Base-by-base conservation (phyloP, 2,329 filamentous ascomycete species). In the Aspergillus neotritici region DNA sequence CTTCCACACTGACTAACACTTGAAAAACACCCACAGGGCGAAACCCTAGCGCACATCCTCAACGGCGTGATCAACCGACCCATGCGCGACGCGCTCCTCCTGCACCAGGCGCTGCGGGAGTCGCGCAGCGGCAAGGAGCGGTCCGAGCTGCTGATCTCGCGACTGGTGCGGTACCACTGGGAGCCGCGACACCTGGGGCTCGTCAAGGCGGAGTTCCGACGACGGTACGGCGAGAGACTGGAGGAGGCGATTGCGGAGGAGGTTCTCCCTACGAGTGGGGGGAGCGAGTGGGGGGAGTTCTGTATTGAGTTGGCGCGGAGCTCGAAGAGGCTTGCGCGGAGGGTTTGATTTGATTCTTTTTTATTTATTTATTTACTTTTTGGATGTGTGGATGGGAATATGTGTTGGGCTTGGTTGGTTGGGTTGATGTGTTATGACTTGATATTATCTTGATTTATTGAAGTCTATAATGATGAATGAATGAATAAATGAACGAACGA, bases 11-110 rank as follows among this genome's bases (percentile, higher is more conserved):
- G 48, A 50, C 29, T 35, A 37, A 56, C 25, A 40, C 15, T 31
- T 8, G 21, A 25, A 12, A 12, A 32, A 47, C 14, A 13, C 29
- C 29, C 42, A 6, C 54, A 96, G 90, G 93, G 93, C 51, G 93
- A 98, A 71, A 82, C 94, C 14, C 81, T 97, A 31, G 87, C 89
- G 0, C 93, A 97, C 67, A 87, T 97, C 55, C 83, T 98, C 60
- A 96, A 97, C 69, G 93, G 93, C 58, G 83, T 94, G 44, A 94
- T 97, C 71, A 97, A 97, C 71, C 86, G 86, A 46, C 90, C 93
- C 5, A 88, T 94, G 50, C 87, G 93, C 43, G 93, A 97, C 65
- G 88, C 91, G 3, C 77, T 96, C 31, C 82, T 97, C 3, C 75
- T 98, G 2, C 83, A 94, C 66, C 93, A 97, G 70, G 91, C 93